Base-by-base conservation (phyloP, 345 rosid genomes). In the Populus davidiana region DNA sequence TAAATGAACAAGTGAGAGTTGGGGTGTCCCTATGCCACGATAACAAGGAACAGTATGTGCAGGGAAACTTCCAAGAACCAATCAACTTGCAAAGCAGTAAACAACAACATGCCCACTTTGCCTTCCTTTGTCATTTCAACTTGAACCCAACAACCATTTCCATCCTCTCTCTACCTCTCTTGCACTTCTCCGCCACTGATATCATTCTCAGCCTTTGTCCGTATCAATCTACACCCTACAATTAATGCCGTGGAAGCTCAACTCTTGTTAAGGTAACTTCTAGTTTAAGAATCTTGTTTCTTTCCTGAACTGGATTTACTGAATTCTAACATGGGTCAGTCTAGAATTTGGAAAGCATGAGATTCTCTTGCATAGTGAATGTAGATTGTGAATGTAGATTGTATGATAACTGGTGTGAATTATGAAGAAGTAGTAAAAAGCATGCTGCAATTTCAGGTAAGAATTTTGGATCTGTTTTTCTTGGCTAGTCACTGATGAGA, bases 21-120 rank as follows among this genome's bases (percentile, higher is more conserved):
- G 61, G 61, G 61, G 25, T 21, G 61, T 54, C 61, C 4, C 49
- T 14, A 5, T 39, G 41, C 35, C 36, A 63, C 67, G 6, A 27
- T 12, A 11, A 13, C 25, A 18, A 6, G 47, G 47, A 68, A 25
- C 14, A 12, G 14, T 69, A 8, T 5, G 47, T 75, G 17, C 35
- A 23, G 16, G 35, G 84, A 81, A 85, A 73, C 77, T 85, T 78
- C 83, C 73, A 23, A 66, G 84, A 85, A 85, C 50, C 36, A 27
- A 16, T 2, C 5, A 23, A 18, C 49, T 7, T 44, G 25, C 44
- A 39, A 16, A 29, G 36, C 68, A 31, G 39, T 6, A 13, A 33
- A 65, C 36, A 29, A 31, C 69, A 0, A 43, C 66, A 76, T 67
- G 38, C 9, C 68, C 73, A 56, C 67, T 38, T 54, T 13, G 4